phyloP scores from a whole-genome alignment of 2,329 filamentous ascomycete genomes.

The Colletotrichum aenigma region DNA sequence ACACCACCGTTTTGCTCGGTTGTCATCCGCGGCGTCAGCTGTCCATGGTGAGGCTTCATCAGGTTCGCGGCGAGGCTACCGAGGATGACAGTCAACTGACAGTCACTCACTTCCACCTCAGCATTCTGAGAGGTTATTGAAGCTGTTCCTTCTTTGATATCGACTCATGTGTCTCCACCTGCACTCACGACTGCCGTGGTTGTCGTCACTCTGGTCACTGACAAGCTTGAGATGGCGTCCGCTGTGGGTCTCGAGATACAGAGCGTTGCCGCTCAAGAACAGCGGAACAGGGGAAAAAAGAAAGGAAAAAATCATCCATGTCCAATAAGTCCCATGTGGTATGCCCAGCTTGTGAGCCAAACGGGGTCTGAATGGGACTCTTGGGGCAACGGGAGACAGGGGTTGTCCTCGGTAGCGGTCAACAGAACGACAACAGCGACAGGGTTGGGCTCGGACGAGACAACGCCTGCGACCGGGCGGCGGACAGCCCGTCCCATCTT shows the following conservation, averaged over 20 bases:
- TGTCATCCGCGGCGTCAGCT: not conserved
- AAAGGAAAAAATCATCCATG: constrained; percentile 1
- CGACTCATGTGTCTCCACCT: not conserved
- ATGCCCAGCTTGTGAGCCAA: not conserved
- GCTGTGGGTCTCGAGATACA: not conserved
- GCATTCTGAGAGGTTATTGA: not conserved
- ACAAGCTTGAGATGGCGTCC: not conserved
- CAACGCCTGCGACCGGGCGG: constrained; percentile 10
- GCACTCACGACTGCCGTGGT: not conserved
- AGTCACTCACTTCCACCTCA: not conserved
- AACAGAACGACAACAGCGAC: not conserved
- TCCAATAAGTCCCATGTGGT: constrained; percentile 2
- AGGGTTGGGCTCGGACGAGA: constrained; percentile 8
- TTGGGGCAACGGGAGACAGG: not conserved
- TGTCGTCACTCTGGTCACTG: not conserved
- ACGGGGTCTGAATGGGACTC: not conserved
- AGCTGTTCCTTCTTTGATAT: not conserved
- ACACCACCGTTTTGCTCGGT: not conserved
- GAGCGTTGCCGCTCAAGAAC: not conserved
- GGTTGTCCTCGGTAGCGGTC: not conserved
- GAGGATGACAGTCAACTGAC: not conserved
- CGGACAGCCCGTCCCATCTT: constrained; percentile 17
- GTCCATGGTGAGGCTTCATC: not conserved
- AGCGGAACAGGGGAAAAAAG: not conserved
- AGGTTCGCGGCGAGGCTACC: not conserved